Evolutionary conservation across 1,284 basidiomycete genomes (phyloP), one percentile per base, ranked within the genome.

Genomic region (Ganoderma meredithae): DNA sequence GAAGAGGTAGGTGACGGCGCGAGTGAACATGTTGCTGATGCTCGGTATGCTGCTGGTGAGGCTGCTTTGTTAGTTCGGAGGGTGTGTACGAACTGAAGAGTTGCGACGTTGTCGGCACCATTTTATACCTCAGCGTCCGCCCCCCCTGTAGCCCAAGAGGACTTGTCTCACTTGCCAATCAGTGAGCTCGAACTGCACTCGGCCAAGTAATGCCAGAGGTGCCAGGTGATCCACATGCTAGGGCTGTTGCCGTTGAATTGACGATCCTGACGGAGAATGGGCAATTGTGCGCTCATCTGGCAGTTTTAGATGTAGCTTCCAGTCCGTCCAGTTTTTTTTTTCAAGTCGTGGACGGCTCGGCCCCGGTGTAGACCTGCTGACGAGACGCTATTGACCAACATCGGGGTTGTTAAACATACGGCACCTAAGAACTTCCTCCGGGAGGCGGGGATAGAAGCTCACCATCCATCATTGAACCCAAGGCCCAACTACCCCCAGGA

Each of bases 1-100:
- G 63, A 70, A 69, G 39, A 73, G 33, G 10, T 59, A 36, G 53
- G 66, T 47, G 66, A 69, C 31, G 66, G 60, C 60, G 36, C 71
- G 74, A n/a, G 67, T 39, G 66, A 68, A 67, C 74, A 74, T 75
- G 58, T 22, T 52, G 27, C 25, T 10, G 47, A 12, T 52, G 60
- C 53, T 60, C 27, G 58, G 47, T 22, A 22, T 67, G 56, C 58
- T 67, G 66, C 61, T 67, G 61, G 43, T 62, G 43, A 63, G 36
- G 66, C 66, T 61, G 62, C 61, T 47, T 47, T 52, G 31, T 52
- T 64, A 55, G 63, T 61, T 61, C 64, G 56, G 58, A 36, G 65
- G 27, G 15, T 43, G 53, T 41, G 53, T 36, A 58, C 22, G 63
- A 62, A 64, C 67, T 68, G 67, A 59, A 6, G 65, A 49, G 27